Evolutionary conservation across 495 filamentous ascomycete genomes (phyloP), one percentile per base, ranked within the genome.

Genomic region (Poronia punctata): DNA sequence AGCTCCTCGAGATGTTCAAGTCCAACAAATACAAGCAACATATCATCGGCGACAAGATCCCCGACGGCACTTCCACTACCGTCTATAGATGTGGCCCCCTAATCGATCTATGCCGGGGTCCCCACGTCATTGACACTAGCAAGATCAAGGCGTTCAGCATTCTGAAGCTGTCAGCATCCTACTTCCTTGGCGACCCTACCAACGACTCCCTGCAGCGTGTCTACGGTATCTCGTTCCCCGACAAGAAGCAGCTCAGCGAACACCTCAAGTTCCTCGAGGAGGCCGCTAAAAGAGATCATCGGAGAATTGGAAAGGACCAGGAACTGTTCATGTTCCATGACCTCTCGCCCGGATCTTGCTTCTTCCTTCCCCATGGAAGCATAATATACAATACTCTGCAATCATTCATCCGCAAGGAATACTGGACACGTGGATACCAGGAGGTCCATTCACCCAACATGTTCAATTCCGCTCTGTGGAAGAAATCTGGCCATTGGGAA

Each of bases 291-390:
- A 80, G 93, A 44, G 89, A 96, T 55, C 92, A 98, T 48, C 69
- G 88, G 22, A 80, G 81, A 62, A 84, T 98, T 46, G 93, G 89
- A 38, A 84, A 80, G 49, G 89, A 95, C 26, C 92, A 98, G 54
- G 89, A 98, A 57, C 78, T 98, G 7, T 96, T 95, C 68, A 93
- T 96, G 71, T 97, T 97, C 65, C 78, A 93, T 48, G 87, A 95
- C 32, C 67, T 80, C 15, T 94, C 88, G 5, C 93, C 92, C 1
- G 92, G 92, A 12, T 90, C 83, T n/a, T 78, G 81, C 30, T 95
- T 98, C 73, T 85, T 90, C 59, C 71, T 95, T n/a, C 92, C 89
- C 6, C 83, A 92, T 52, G 92, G 92, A 22, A 86, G 82, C 54
- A 78, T 82, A 46, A 95, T 98, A 52, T 85, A 95, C 69, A 97